These are phyloP conservation scores for Themeda triandra DNA, from an alignment of 176 grass and related monocot genomes.

Conservation along the genomic window DNA sequence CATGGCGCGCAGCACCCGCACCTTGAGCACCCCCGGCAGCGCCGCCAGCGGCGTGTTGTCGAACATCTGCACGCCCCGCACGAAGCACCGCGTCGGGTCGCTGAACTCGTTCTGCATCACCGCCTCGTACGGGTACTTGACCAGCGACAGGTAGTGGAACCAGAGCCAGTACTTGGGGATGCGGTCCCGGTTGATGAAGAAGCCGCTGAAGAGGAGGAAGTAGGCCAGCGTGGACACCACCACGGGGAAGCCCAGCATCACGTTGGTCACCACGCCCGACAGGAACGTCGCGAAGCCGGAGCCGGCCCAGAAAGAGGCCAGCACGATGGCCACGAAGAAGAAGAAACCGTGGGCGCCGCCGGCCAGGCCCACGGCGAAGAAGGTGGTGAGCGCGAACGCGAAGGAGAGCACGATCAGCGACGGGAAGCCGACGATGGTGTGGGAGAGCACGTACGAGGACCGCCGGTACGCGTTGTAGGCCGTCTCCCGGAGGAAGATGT, in stretches of 20 bases:
- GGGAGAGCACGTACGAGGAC: constrained; percentile 91
- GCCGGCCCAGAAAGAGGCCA: constrained; percentile 90
- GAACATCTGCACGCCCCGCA: constrained; percentile 91
- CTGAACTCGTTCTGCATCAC: constrained; percentile 98
- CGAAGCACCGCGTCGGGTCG: constrained; percentile 64
- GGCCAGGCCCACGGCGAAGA: constrained; percentile 81
- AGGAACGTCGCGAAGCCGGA: constrained; percentile 96
- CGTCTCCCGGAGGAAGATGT: constrained; percentile 99
- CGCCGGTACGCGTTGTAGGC: constrained; percentile 96
- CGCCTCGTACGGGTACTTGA: constrained; percentile 97
- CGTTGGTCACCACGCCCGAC: constrained; percentile 78
- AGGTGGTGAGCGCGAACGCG: constrained; percentile 89
- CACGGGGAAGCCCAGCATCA: constrained; percentile 80
- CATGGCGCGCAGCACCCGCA: constrained; percentile 72
- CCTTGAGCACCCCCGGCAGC: constrained; percentile 51
- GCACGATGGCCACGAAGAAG: constrained; percentile 87
- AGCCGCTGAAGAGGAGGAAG: constrained; percentile 97
- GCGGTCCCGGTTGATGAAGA: constrained; percentile 85
- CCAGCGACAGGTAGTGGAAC: constrained; percentile 98
- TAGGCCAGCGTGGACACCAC: constrained; percentile 82
- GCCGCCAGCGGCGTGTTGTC: constrained; percentile 76
- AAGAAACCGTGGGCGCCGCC: constrained; percentile 71
- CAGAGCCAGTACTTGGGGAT: constrained; percentile 91
- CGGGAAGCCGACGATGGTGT: constrained; percentile 86
- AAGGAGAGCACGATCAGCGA: constrained; percentile 74